These are phyloP conservation scores for Effrenium voratum DNA, from an alignment of 73 alveolate genomes.

Conservation along the genomic window DNA sequence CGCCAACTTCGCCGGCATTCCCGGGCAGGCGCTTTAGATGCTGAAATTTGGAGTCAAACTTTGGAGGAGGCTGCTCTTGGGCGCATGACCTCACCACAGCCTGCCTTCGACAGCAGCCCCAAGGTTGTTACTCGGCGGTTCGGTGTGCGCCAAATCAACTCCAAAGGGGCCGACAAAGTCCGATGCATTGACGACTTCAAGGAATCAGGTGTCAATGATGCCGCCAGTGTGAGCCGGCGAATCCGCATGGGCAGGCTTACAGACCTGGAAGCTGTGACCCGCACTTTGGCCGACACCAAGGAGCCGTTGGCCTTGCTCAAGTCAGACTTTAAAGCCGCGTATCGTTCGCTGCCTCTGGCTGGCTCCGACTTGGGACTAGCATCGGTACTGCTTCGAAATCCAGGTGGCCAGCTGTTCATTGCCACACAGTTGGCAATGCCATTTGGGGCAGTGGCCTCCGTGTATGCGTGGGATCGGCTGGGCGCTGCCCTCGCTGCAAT, in stretches of 20 bases:
- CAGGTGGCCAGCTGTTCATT: neutral
- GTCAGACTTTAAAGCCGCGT: constrained; percentile 12
- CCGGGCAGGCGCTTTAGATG: neutral
- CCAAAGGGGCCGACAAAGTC: neutral
- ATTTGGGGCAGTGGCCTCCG: neutral
- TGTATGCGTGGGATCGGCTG: neutral
- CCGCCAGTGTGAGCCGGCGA: neutral
- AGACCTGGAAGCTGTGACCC: neutral
- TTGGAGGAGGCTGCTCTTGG: neutral
- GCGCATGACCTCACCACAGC: neutral
- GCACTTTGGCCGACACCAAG: neutral
- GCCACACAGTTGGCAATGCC: constrained; percentile 14
- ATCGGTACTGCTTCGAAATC: neutral
- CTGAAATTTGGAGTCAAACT: neutral
- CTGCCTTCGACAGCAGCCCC: neutral
- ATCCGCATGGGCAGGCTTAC: neutral
- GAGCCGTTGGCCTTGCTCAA: neutral
- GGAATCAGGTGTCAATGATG: neutral
- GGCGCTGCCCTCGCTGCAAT: constrained; percentile 23
- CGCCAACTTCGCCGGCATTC: neutral
- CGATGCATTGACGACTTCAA: neutral
- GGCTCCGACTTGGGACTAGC: neutral
- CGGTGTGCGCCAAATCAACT: neutral
- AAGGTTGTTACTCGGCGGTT: neutral
- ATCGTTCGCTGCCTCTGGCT: neutral